These are phyloP conservation scores for Paramarasmius palmivorus DNA, from an alignment of 1,284 basidiomycete genomes.

Conservation along the genomic window DNA sequence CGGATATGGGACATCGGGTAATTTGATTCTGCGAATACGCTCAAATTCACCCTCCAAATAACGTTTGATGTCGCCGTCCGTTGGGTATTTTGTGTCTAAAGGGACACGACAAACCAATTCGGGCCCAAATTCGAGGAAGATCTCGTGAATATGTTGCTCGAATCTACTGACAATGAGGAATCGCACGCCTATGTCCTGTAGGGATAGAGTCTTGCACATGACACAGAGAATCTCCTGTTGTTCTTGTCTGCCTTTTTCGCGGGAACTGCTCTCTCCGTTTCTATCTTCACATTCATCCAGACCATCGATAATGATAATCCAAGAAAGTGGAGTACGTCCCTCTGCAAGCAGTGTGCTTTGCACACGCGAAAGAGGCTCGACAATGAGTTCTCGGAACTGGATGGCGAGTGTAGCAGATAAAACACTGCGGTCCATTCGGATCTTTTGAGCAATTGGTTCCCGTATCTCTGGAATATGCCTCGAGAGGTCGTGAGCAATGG, in stretches of 20 bases:
- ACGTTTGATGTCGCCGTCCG: neutral
- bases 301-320: conserved; percentile 4
- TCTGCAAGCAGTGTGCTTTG: too few relatives aligned
- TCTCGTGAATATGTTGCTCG: conserved; percentile 25
- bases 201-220: neutral
- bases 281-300: conserved; percentile 5
- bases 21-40: neutral
- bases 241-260: too few relatives aligned
- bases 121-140: neutral
- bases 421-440: neutral
- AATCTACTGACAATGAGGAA: conserved; percentile 26
- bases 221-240: conserved; percentile 1
- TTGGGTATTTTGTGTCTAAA: neutral
- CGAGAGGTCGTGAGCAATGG: conserved; percentile 4
- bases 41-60: neutral
- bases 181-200: conserved; percentile 18
- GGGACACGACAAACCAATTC: neutral
- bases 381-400: conserved; percentile 7
- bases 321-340: neutral
- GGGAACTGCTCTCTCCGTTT: too few relatives aligned
- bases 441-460: neutral
- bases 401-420: conserved; percentile 1
- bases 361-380: neutral
- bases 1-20: neutral
- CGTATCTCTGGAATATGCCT: neutral